Base-by-base conservation (phyloP, 2,329 filamentous ascomycete genomes). In the Plectosphaerella plurivora region DNA sequence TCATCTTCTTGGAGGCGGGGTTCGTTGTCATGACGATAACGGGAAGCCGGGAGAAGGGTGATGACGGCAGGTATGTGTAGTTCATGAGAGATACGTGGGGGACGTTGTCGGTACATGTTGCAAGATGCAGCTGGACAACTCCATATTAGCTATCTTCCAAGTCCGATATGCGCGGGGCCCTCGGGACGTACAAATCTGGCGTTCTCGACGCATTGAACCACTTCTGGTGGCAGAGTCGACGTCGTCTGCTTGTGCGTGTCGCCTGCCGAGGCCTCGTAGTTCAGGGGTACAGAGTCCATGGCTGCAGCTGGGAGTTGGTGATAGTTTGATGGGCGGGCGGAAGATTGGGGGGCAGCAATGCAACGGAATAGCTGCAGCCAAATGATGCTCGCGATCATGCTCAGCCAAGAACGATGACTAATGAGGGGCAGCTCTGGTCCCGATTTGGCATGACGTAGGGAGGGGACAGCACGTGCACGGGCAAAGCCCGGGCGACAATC, bases 31-130 rank as follows among this genome's bases (percentile, higher is more conserved):
- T 92, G 77, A 97, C 88, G 65, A 97, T 95, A 58, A 91, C 88
- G n/a, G 91, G 87, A n/a, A 75, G 72, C 49, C 79, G 65, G 39
- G 82, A 80, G 69, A 84, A 87, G 39, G 84, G 86, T 15, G 88
- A 89, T 6, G 80, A 84, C 39, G 91, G 88, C 20, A 99, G 87
- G 73, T 97, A 97, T 65, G 94, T 97, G 76, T 97, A 97, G 77
- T 96, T 97, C 94, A 99, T 99, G 59, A 99, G 84, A 37, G 91
- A 95, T 59, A 97, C 90, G 68, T 97, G 91, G 10, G 94, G 94
- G 57, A 85, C 78, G 64, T 94, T 88, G 60, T 88, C 79, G 61
- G 84, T 84, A 69, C 89, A 95, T 52, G 94, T 99, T 61, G 94
- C 92, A 50, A 99, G 87, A 71, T 99, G 94, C 60, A 99, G 90